phyloP scores from a whole-genome alignment of 225 moss, liverwort and hornwort genomes.

The Lunularia cruciata region DNA sequence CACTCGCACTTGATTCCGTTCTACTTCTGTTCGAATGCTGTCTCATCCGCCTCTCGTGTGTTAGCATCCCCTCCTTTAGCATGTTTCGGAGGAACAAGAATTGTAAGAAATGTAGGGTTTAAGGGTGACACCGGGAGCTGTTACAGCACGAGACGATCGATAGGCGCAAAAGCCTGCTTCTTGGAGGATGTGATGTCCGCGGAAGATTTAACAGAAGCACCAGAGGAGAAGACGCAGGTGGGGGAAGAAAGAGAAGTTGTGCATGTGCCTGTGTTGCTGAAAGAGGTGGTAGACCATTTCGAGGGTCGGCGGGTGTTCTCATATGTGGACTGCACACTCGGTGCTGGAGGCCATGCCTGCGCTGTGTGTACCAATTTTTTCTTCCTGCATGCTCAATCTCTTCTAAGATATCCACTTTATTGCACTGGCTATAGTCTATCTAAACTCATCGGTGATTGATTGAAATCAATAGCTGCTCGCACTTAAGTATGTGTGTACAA shows the following conservation, averaged over 20 bases:
- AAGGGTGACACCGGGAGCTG: not conserved
- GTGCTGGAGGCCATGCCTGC: constrained; percentile 87
- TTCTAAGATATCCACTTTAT: no score
- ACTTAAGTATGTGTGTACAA: no score
- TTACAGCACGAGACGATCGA: not conserved
- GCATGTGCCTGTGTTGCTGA: constrained; percentile 84
- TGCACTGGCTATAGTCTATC: no score
- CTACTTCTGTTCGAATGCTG: no score
- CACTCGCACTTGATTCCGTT: not conserved
- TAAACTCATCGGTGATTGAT: no score
- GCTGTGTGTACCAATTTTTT: constrained; percentile 45
- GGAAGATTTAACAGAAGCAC: no score
- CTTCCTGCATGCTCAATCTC: no score
- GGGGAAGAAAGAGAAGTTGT: constrained; percentile 7
- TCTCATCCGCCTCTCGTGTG: no score
- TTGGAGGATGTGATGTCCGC: not conserved
- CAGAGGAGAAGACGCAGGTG: not conserved
- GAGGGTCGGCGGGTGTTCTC: constrained; percentile 54
- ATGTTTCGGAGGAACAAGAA: not conserved
- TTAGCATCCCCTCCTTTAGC: no score
- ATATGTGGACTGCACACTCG: constrained; percentile 93
- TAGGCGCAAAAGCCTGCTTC: not conserved
- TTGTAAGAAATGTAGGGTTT: not conserved
- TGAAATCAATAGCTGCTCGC: no score
- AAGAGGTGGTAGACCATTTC: constrained; percentile 75